Conservation (phyloP, 2,329 filamentous ascomycete species). For the Apiospora malaysiana region DNA sequence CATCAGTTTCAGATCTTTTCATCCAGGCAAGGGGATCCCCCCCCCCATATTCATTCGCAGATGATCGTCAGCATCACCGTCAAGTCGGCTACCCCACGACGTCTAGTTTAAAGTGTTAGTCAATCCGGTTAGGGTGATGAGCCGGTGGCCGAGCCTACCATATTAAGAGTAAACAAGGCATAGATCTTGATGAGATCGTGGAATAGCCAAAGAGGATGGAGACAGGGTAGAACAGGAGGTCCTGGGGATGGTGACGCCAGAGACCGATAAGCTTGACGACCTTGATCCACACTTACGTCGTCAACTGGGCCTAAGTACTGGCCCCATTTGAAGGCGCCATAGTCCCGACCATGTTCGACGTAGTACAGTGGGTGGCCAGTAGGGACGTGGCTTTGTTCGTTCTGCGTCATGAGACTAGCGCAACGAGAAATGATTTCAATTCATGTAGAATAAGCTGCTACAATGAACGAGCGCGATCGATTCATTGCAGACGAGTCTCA, state of each 20-base stretch:
- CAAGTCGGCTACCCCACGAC: too few species aligned
- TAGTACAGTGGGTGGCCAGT: not conserved
- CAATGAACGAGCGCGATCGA: not conserved
- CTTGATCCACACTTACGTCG: conserved; percentile 62
- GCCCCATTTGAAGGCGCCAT: not conserved
- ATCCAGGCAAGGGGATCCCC: too few species aligned
- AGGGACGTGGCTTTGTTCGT: not conserved
- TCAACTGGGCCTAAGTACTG: not conserved
- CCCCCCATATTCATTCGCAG: too few species aligned
- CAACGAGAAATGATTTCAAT: not conserved
- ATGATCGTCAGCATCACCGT: too few species aligned
- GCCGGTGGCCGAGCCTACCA: conserved; percentile 62
- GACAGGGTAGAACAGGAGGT: conserved; percentile 80
- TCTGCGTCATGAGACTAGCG: not conserved
- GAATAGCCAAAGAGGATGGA: conserved; percentile 91
- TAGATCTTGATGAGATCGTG: conserved; percentile 93
- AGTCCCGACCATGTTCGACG: not conserved
- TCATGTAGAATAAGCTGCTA: not conserved
- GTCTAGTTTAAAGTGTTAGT: too few species aligned
- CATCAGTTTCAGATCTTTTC: too few species aligned
- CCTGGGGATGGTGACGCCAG: conserved; percentile 82
- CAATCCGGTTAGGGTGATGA: too few species aligned
- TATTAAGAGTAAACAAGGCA: conserved; percentile 79
- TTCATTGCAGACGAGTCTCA: not conserved
- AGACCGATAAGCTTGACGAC: conserved; percentile 89